These are phyloP conservation scores for Cenococcum geophilum DNA, from an alignment of 495 filamentous ascomycete genomes.

Conservation along the genomic window DNA sequence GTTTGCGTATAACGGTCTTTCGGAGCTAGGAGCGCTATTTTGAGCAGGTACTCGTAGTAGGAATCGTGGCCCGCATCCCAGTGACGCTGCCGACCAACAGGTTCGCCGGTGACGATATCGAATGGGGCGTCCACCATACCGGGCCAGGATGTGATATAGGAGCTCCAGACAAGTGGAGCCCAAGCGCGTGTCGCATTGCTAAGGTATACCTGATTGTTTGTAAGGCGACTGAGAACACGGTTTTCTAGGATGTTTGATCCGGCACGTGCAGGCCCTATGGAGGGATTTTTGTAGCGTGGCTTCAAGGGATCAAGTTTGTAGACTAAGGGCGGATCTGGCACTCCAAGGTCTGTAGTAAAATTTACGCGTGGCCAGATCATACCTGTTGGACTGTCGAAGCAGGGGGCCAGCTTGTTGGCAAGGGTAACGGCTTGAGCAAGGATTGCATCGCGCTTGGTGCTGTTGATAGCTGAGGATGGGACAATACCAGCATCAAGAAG, in stretches of 20 bases:
- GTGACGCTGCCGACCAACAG: slow-evolving; percentile 20
- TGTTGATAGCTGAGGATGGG: slow-evolving; percentile 20
- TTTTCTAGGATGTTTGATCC: slow-evolving; percentile 34
- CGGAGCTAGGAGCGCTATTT: slow-evolving; percentile 31
- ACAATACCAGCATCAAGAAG: slow-evolving; percentile 31
- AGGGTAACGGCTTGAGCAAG: slow-evolving; percentile 32
- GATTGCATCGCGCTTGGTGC: slow-evolving; percentile 23
- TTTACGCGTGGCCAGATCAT: slow-evolving; percentile 36
- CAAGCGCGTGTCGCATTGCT: slow-evolving; percentile 31
- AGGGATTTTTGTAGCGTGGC: slow-evolving; percentile 20
- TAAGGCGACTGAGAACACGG: slow-evolving; percentile 30
- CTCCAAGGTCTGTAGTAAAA: slow-evolving; percentile 26
- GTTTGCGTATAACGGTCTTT: slow-evolving; percentile 19
- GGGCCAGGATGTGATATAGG: slow-evolving; percentile 18
- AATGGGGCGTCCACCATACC: slow-evolving; percentile 32
- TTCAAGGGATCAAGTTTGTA: slow-evolving; percentile 21
- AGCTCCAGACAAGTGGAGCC: slow-evolving; percentile 35
- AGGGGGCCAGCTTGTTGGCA: slow-evolving; percentile 31
- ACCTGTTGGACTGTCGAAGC: slow-evolving; percentile 35
- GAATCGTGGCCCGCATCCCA: slow-evolving; percentile 33
- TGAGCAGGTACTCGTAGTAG: slow-evolving; percentile 36
- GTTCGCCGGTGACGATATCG: slow-evolving; percentile 30
- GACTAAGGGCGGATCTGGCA: slow-evolving; percentile 19
- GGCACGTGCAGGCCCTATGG: slow-evolving; percentile 29
- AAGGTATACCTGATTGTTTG: slow-evolving; percentile 26